Evolutionary conservation across 495 filamentous ascomycete genomes (phyloP).

Genomic region (Aspergillus affinis): DNA sequence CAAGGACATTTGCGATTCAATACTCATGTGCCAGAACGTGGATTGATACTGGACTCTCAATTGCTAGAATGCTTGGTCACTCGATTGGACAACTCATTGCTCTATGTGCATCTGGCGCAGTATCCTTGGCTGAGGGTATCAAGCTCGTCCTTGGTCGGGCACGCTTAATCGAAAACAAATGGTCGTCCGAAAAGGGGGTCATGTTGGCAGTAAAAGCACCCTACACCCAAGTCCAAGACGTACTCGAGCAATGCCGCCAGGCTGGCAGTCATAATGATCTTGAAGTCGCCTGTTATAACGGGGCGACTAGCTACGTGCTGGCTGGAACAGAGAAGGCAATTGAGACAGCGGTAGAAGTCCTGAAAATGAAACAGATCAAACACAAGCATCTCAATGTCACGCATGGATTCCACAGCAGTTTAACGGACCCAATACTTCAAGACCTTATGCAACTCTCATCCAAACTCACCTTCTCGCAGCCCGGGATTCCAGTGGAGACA

Average conservation of each 20-base stretch:
- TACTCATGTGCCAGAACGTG: constrained; percentile 44
- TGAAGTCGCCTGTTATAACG: constrained; percentile 51
- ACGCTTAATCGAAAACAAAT: constrained; percentile 36
- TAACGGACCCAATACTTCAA: constrained; percentile 38
- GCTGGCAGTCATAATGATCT: neutral
- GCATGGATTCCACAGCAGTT: constrained; percentile 51
- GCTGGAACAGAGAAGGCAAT: constrained; percentile 38
- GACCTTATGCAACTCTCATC: constrained; percentile 25
- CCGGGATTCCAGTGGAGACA: constrained; percentile 32
- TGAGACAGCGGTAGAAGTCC: constrained; percentile 15
- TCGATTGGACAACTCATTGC: constrained; percentile 48
- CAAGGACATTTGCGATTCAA: constrained; percentile 52
- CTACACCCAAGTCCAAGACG: neutral
- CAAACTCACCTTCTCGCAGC: constrained; percentile 30
- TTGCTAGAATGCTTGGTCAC: constrained; percentile 46
- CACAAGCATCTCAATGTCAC: constrained; percentile 44
- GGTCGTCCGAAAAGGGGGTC: constrained; percentile 45
- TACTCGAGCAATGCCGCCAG: neutral
- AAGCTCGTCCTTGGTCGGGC: constrained; percentile 43
- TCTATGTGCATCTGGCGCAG: constrained; percentile 31
- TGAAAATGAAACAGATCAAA: constrained; percentile 14
- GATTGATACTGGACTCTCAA: constrained; percentile 39
- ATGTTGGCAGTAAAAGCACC: constrained; percentile 49
- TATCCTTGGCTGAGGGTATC: constrained; percentile 36
- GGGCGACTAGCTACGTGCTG: constrained; percentile 40